Percentiles rank a stretch among this genome's conserved stretches.
phyloP scores from a whole-genome alignment of 2,329 filamentous ascomycete species.

The Phaeophleospora eucalypticola region DNA sequence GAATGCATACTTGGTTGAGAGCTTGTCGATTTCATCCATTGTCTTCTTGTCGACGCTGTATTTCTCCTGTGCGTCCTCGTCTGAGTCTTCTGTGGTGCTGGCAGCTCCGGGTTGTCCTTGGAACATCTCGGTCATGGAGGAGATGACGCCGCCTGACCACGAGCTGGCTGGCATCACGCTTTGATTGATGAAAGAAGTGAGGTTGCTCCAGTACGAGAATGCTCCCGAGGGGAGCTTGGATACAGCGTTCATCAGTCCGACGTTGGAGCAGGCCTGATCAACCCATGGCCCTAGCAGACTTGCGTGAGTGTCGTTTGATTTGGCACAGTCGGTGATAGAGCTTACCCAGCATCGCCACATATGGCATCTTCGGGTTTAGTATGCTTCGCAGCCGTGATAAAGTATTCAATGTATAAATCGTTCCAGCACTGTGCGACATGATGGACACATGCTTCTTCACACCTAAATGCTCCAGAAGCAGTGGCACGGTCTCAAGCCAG shows the following conservation, averaged over 20 bases:
- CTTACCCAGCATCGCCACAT: constrained; percentile 28
- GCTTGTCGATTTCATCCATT: constrained; percentile 19
- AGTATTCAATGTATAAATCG: constrained; percentile 43
- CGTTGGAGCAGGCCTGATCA: constrained; percentile 35
- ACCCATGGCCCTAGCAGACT: constrained; percentile 41
- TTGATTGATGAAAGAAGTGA: constrained; percentile 33
- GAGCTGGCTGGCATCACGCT: constrained; percentile 28
- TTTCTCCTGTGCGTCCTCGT: constrained; percentile 18
- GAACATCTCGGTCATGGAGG: constrained; percentile 20
- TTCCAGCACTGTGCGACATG: constrained; percentile 40
- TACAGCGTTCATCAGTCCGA: constrained; percentile 24
- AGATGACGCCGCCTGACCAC: constrained; percentile 30
- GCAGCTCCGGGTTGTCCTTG: constrained; percentile 6
- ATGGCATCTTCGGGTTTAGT: constrained; percentile 31
- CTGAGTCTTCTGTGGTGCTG: neutral
- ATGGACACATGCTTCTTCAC: constrained; percentile 40
- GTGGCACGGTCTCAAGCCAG: constrained; percentile 42
- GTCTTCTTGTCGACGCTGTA: constrained; percentile 27
- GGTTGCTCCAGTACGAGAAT: constrained; percentile 30
- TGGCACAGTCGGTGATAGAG: neutral
- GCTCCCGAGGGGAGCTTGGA: constrained; percentile 28
- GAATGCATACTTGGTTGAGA: constrained; percentile 22
- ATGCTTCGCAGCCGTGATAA: constrained; percentile 34
- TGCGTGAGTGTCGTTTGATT: neutral
- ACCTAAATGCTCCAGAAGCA: constrained; percentile 35